These are phyloP conservation scores for Leishmania guyanensis DNA, from an alignment of 208 protist genomes.

Conservation along the genomic window DNA sequence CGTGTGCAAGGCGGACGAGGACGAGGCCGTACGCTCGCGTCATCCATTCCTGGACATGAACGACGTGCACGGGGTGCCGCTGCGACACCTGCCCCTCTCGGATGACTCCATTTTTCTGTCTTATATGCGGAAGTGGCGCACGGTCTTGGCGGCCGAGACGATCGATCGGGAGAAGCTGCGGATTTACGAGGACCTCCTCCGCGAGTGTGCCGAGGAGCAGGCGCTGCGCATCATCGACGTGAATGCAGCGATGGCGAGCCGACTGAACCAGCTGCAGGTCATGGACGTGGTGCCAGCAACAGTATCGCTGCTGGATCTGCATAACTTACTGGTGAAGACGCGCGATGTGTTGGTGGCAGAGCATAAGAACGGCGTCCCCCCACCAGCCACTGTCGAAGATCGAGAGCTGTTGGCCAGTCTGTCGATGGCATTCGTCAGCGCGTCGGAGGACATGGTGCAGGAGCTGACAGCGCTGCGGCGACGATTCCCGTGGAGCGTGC, in stretches of 20 bases:
- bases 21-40: conserved; percentile 65
- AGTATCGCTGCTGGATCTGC: conserved; percentile 20
- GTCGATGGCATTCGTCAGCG: neutral
- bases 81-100: conserved; percentile 46
- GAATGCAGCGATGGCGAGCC: conserved; percentile 17
- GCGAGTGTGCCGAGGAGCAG: conserved; percentile 49
- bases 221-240: conserved; percentile 25
- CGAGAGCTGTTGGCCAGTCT: conserved; percentile 1
- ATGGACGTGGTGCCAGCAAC: conserved; percentile 7
- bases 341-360: conserved; percentile 18
- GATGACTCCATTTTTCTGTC: conserved; percentile 32
- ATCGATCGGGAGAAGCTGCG: conserved; percentile 59
- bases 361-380: conserved; percentile 2
- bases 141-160: conserved; percentile 36
- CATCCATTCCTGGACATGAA: conserved; percentile 73
- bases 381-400: conserved; percentile 11
- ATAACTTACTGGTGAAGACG: conserved; percentile 17
- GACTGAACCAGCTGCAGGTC: conserved; percentile 17
- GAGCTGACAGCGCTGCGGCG: conserved; percentile 34
- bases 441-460: conserved; percentile 11
- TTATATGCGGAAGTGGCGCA: conserved; percentile 52
- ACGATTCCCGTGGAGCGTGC: conserved; percentile 42
- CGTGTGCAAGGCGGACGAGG: conserved; percentile 47
- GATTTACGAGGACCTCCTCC: conserved; percentile 68
- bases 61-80: conserved; percentile 53